Percentiles rank a stretch among this genome's conserved stretches.
phyloP scores from a whole-genome alignment of 164 flowering plant species.

The Houttuynia cordata region DNA sequence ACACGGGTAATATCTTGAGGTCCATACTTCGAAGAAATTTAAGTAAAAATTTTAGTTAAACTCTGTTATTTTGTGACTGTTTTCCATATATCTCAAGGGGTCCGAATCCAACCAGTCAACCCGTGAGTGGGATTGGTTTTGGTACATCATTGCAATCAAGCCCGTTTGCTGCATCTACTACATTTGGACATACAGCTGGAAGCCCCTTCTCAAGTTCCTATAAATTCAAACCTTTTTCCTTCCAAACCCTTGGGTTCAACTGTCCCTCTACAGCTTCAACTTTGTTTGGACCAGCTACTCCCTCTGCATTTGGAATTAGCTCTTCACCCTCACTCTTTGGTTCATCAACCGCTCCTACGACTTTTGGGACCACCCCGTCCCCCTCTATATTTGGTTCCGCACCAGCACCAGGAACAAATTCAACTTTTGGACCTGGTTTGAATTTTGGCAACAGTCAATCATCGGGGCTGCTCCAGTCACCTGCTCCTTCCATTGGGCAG shows the following conservation, averaged over 20 bases:
- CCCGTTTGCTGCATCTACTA: constrained; percentile 37
- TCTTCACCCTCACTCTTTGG: constrained; percentile 49
- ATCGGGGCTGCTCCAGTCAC: constrained; percentile 55
- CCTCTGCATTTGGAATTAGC: constrained; percentile 41
- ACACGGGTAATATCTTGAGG: constrained; percentile 44
- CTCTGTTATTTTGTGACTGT: not conserved
- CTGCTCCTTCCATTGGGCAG: constrained; percentile 56
- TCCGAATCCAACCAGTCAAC: constrained; percentile 61
- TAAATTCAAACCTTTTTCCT: constrained; percentile 53
- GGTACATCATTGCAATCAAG: constrained; percentile 29
- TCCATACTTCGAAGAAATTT: not conserved
- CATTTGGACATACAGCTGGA: constrained; percentile 56
- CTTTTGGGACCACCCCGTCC: constrained; percentile 31
- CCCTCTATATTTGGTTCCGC: constrained; percentile 47
- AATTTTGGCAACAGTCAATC: constrained; percentile 60
- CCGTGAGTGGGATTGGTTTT: constrained; percentile 39
- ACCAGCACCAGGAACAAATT: constrained; percentile 36
- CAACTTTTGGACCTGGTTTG: constrained; percentile 46
- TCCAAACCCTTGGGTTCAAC: constrained; percentile 34
- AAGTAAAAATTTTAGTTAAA: not conserved
- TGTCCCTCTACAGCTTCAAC: constrained; percentile 40
- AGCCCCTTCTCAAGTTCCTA: constrained; percentile 51
- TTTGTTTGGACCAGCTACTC: constrained; percentile 34
- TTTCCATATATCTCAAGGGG: constrained; percentile 52
- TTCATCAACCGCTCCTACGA: constrained; percentile 31